A percentile compares a stretch with the other conserved stretches of the same genome.
Conservation (phyloP, 768 basidiomycete genomes). For the Clitopilus hobsonii region DNA sequence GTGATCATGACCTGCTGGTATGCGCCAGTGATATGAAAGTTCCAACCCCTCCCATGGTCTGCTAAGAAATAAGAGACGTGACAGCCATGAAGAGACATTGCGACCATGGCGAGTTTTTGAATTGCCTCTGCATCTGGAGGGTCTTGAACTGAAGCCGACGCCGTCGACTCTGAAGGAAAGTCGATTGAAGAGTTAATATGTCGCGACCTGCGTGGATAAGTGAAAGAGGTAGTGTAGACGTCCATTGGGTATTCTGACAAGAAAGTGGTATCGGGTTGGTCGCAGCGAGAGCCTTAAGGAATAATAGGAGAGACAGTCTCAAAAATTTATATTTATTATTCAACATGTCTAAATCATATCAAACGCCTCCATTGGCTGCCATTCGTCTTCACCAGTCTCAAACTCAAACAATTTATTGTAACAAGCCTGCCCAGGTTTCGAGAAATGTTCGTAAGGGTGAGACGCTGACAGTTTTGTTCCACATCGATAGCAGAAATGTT, state of each 20-base stretch:
- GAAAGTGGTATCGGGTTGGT: conserved; percentile 45
- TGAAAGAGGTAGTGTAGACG: conserved; percentile 92
- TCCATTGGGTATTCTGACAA: conserved; percentile 75
- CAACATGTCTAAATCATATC: conserved; percentile 6
- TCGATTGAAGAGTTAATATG: conserved; percentile 65
- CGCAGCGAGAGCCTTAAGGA: conserved; percentile 9
- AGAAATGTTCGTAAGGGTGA: conserved; percentile 71
- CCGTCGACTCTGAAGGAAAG: conserved; percentile 29
- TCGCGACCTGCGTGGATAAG: conserved; percentile 80
- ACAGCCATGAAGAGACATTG: conserved; percentile 77
- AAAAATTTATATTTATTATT: conserved; percentile 6
- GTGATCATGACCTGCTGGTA: conserved; percentile 93
- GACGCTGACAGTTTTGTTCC: conserved; percentile 42
- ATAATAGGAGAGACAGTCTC: conserved; percentile 9
- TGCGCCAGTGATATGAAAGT: conserved; percentile 85
- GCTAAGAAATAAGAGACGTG: conserved; percentile 76
- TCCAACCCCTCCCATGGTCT: conserved; percentile 74
- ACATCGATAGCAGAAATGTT: conserved; percentile 84
- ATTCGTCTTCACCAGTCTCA: conserved; percentile 37
- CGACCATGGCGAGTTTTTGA: conserved; percentile 72
- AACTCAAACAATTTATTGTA: conserved; percentile 67
- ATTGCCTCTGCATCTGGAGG: conserved; percentile 55
- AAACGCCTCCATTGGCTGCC: conserved; percentile 45
- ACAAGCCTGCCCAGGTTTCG: conserved; percentile 44
- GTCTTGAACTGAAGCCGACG: conserved; percentile 16